A percentile compares a stretch with the other conserved stretches of the same genome.
Conservation (phyloP, 1,284 basidiomycete species). For the Ustilago trichophora region DNA sequence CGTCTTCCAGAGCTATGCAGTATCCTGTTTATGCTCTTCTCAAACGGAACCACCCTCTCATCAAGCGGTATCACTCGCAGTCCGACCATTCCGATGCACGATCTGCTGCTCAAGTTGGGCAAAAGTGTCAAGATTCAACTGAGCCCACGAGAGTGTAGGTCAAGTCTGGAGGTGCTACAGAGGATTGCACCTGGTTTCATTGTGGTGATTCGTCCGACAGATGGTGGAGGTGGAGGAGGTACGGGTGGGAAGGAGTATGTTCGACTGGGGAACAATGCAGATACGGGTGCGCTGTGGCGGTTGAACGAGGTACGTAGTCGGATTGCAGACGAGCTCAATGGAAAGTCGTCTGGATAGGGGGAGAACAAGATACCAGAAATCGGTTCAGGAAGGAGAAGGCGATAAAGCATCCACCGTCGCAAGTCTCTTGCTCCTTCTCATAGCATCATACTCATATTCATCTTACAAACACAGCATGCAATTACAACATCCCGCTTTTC, state of each 20-base stretch:
- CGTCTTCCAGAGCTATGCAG: slow-evolving; percentile 47
- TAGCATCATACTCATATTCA: no score
- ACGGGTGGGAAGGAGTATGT: slow-evolving; percentile 25
- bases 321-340: slow-evolving; percentile 20
- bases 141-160: slow-evolving; percentile 40
- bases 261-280: slow-evolving; percentile 12
- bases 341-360: neutral
- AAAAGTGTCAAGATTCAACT: slow-evolving; percentile 48
- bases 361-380: neutral
- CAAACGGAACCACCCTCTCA: slow-evolving; percentile 31
- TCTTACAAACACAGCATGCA: no score
- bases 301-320: slow-evolving; percentile 16
- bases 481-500: no score
- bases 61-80: slow-evolving; percentile 20
- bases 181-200: slow-evolving; percentile 52
- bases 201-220: slow-evolving; percentile 16
- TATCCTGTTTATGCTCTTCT: slow-evolving; percentile 57
- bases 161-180: slow-evolving; percentile 28
- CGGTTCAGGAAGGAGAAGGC: no score
- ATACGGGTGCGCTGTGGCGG: slow-evolving; percentile 19
- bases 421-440: neutral
- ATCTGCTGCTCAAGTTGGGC: slow-evolving; percentile 31
- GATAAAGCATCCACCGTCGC: no score
- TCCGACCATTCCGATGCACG: slow-evolving; percentile 43
- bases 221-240: neutral